Conservation (phyloP, 768 basidiomycete genomes). For the Obba rivulosa region DNA sequence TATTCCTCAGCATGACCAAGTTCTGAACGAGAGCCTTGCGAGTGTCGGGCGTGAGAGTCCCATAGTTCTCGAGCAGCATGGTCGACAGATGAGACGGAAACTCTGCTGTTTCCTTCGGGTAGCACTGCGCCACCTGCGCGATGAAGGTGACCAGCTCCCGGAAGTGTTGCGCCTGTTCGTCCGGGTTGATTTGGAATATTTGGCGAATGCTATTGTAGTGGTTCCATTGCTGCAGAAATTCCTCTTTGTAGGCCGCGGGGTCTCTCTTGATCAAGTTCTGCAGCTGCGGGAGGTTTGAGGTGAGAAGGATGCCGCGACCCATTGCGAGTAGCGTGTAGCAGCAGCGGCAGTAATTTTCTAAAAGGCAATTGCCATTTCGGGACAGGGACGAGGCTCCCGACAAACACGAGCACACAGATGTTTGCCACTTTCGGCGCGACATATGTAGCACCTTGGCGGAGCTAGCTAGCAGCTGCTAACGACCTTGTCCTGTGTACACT, state of each 20-base stretch:
- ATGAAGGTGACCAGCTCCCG: constrained; percentile 88
- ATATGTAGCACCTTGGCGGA: neutral
- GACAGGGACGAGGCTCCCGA: constrained; percentile 7
- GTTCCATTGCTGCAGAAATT: constrained; percentile 95
- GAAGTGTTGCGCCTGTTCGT: constrained; percentile 82
- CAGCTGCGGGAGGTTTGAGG: constrained; percentile 88
- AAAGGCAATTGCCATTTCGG: neutral
- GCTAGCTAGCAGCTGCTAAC: neutral
- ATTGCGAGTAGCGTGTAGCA: constrained; percentile 20
- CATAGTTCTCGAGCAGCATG: constrained; percentile 76
- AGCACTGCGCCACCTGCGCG: constrained; percentile 86
- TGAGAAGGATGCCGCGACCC: constrained; percentile 72
- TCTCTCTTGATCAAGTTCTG: constrained; percentile 98
- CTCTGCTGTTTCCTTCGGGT: constrained; percentile 83
- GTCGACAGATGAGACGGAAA: constrained; percentile 78
- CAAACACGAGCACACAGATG: neutral
- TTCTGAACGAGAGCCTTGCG: constrained; percentile 85
- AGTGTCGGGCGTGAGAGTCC: constrained; percentile 70
- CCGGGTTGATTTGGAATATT: constrained; percentile 77
- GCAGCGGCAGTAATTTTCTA: neutral
- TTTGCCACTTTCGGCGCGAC: neutral
- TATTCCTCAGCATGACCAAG: constrained; percentile 89
- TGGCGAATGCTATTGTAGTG: constrained; percentile 86
- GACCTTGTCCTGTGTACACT: too few relatives aligned
- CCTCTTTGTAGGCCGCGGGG: constrained; percentile 84